Evolutionary conservation across 306 rosid genomes (phyloP).

Genomic region (Rosa rugosa): DNA sequence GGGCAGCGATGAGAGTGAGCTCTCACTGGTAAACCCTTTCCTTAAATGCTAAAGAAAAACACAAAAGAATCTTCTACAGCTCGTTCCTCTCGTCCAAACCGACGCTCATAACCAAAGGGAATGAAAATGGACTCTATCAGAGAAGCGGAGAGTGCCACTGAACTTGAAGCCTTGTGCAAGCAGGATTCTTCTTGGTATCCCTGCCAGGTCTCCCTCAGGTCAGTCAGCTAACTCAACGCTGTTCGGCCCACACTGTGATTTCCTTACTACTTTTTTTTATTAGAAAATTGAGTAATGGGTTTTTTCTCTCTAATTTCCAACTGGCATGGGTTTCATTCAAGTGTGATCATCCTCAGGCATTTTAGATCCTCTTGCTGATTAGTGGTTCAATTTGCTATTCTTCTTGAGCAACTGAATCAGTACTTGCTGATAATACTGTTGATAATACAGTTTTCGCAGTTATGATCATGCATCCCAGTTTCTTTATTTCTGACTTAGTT

Average conservation of each 20-base stretch:
- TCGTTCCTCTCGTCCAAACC: no score
- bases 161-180: conserved; percentile 21
- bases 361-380: not conserved
- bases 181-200: conserved; percentile 28
- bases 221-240: not conserved
- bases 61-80: no score
- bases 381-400: not conserved
- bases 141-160: conserved; percentile 9
- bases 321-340: not conserved
- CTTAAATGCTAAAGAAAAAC: no score
- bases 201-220: conserved; percentile 22
- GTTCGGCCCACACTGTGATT: not conserved
- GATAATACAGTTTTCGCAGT: not conserved
- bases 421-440: not conserved
- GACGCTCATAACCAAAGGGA: not conserved
- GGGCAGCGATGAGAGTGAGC: no score
- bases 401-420: not conserved
- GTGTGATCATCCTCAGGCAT: not conserved
- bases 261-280: not conserved
- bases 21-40: no score
- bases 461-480: not conserved
- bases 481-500: not conserved
- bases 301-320: not conserved
- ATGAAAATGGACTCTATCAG: conserved; percentile 5
- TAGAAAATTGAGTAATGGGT: not conserved